Conservation (phyloP, 2,329 filamentous ascomycete genomes). For the Trichoderma asperellum region DNA sequence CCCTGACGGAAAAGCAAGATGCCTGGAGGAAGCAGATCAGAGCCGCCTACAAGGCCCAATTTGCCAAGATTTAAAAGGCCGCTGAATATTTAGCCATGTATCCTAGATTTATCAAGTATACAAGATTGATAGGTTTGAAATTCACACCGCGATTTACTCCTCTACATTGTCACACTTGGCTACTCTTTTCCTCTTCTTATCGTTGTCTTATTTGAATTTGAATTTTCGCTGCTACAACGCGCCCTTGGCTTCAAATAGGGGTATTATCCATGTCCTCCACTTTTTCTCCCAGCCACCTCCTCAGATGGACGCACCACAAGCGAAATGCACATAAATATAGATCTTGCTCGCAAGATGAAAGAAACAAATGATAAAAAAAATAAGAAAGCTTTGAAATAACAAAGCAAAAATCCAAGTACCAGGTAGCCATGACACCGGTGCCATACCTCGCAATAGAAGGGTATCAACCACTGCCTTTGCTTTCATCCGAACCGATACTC, state of each 20-base stretch:
- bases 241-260: background rate
- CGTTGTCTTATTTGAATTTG: background rate
- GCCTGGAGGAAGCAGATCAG: slow-evolving; percentile 27
- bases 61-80: slow-evolving; percentile 2
- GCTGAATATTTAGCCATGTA: background rate
- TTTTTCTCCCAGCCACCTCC: slow-evolving; percentile 5
- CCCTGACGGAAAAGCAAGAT: slow-evolving; percentile 33
- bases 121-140: background rate
- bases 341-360: background rate
- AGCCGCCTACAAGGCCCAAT: slow-evolving; percentile 18
- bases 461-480: background rate
- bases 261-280: slow-evolving; percentile 24
- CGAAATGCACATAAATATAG: slow-evolving; percentile 7
- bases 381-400: background rate
- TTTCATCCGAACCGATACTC: slow-evolving; percentile 10
- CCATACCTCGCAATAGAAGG: background rate
- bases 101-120: background rate
- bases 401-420: background rate
- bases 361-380: background rate
- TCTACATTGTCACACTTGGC: background rate
- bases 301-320: background rate
- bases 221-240: background rate
- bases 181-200: background rate
- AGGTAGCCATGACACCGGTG: slow-evolving; percentile 1
- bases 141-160: background rate